A percentile compares a stretch with the other conserved stretches of the same genome.
Evolutionary conservation across 108 stramenopile species (phyloP).

Genomic region (Mediolabrus comicus): DNA sequence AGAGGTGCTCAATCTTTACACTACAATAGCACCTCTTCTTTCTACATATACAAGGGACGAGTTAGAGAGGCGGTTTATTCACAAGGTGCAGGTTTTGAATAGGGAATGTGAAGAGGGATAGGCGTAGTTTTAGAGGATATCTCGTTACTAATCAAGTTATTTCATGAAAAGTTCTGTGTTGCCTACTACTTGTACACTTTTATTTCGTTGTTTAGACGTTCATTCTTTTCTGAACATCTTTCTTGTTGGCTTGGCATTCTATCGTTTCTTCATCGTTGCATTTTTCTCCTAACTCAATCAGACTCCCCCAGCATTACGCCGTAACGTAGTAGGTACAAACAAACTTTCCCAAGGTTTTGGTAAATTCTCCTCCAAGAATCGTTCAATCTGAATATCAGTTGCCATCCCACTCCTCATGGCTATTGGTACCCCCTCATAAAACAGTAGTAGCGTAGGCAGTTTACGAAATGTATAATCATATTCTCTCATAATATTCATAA

Average conservation of each 20-base stretch:
- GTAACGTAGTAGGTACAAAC: too few relatives aligned
- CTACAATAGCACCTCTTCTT: background rate
- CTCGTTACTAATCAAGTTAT: too few relatives aligned
- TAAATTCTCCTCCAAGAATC: constrained; percentile 17
- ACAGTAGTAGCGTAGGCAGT: constrained; percentile 13
- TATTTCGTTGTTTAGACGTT: too few relatives aligned
- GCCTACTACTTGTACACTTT: too few relatives aligned
- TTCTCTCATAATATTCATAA: constrained; percentile 2
- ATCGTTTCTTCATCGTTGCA: too few relatives aligned
- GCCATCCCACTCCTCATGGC: constrained; percentile 15
- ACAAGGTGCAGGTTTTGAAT: background rate
- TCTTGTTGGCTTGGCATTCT: too few relatives aligned
- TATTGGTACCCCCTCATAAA: background rate
- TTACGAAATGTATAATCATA: constrained; percentile 20
- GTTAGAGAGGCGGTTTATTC: constrained; percentile 1
- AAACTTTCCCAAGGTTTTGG: constrained; percentile 6
- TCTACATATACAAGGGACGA: constrained; percentile 10
- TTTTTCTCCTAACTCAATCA: too few relatives aligned
- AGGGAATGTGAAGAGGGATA: too few relatives aligned
- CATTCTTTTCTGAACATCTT: too few relatives aligned
- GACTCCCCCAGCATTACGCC: too few relatives aligned
- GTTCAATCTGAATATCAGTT: background rate
- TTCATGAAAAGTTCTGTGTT: too few relatives aligned
- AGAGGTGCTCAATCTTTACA: background rate
- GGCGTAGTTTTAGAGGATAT: too few relatives aligned